A percentile compares a stretch with the other conserved stretches of the same genome.
Conservation (phyloP, 2,329 filamentous ascomycete genomes). For the Apiospora rasikravindrae region DNA sequence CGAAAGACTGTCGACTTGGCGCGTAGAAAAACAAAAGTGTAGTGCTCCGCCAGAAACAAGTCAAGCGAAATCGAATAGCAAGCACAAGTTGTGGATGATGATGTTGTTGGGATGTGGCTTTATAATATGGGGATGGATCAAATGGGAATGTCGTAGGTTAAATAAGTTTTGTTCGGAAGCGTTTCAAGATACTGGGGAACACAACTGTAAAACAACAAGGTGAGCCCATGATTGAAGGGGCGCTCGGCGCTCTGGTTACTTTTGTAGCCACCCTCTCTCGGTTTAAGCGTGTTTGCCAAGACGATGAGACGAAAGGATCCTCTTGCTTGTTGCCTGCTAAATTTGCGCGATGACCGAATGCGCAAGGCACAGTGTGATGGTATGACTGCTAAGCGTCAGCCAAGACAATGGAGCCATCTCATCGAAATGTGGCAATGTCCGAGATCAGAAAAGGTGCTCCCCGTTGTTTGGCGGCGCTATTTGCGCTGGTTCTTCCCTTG, state of each 20-base stretch:
- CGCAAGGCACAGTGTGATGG: neutral
- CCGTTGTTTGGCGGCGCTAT: neutral
- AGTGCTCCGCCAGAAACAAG: neutral
- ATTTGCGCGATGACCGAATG: slow-evolving; percentile 3
- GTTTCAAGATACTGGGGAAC: neutral
- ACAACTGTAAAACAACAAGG: neutral
- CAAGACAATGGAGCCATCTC: neutral
- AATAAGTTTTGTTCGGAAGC: slow-evolving; percentile 5
- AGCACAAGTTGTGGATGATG: neutral
- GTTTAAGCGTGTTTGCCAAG: slow-evolving; percentile 1
- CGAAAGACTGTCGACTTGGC: too few species aligned
- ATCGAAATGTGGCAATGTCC: slow-evolving; percentile 1
- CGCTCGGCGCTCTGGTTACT: neutral
- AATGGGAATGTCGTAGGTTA: neutral
- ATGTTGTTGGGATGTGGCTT: neutral
- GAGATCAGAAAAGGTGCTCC: neutral
- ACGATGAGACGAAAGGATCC: neutral
- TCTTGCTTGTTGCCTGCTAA: neutral
- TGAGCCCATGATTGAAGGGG: neutral
- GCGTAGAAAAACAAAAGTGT: neutral
- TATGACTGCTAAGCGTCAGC: slow-evolving; percentile 5
- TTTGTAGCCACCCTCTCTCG: neutral
- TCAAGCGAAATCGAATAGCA: neutral
- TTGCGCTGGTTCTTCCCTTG: neutral
- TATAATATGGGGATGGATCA: neutral